These are phyloP conservation scores for Clonostachys solani DNA, from an alignment of 2,329 filamentous ascomycete species.

Conservation along the genomic window DNA sequence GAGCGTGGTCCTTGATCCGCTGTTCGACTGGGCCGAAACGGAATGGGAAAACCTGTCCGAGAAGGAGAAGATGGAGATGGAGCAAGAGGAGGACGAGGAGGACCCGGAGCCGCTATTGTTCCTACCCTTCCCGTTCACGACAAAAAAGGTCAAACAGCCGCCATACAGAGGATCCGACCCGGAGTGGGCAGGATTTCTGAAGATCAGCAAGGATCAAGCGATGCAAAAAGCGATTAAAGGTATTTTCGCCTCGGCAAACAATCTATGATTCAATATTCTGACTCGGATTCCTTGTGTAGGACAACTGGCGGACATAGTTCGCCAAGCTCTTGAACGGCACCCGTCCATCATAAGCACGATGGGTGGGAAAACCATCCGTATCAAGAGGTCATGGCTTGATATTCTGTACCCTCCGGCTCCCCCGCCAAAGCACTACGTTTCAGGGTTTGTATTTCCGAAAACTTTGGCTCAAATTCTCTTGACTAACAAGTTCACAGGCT, in stretches of 20 bases:
- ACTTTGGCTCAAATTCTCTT: too few species aligned
- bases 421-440: constrained; percentile 54
- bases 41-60: constrained; percentile 35
- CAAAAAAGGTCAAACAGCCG: constrained; percentile 36
- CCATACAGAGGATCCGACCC: constrained; percentile 55
- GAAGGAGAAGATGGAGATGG: constrained; percentile 34
- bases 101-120: constrained; percentile 44
- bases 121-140: constrained; percentile 59
- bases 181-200: constrained; percentile 59
- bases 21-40: constrained; percentile 35
- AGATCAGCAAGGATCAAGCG: constrained; percentile 48
- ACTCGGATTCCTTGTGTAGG: constrained; percentile 11
- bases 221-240: constrained; percentile 42
- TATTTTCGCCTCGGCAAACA: constrained; percentile 16
- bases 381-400: constrained; percentile 55
- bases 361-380: constrained; percentile 40
- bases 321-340: constrained; percentile 31
- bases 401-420: constrained; percentile 54
- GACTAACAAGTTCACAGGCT: constrained; percentile 31
- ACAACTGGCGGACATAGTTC: constrained; percentile 30
- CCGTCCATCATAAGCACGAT: constrained; percentile 31
- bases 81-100: constrained; percentile 35
- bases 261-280: not conserved
- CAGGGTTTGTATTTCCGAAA: constrained; percentile 42
- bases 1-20: constrained; percentile 38